phyloP scores from a whole-genome alignment of 1,139 yeast genomes.

The Protomyces arabidopsidicola region DNA sequence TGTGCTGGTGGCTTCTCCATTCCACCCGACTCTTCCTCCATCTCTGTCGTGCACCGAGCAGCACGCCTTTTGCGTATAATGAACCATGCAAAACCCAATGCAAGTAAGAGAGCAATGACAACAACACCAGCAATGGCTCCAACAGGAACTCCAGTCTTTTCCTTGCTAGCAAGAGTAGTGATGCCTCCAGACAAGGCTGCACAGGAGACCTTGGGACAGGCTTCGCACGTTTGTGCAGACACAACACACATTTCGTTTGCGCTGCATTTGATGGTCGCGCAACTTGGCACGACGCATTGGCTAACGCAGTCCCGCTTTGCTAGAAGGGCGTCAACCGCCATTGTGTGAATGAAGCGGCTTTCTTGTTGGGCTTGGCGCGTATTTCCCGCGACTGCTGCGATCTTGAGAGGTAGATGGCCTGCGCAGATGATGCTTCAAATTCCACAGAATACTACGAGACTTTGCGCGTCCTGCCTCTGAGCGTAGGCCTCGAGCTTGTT shows the following conservation, averaged over 20 bases:
- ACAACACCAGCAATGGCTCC: conserved; percentile 22
- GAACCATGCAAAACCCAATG: not conserved
- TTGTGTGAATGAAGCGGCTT: no score
- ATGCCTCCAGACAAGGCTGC: conserved; percentile 2
- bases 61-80: not conserved
- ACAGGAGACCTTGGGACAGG: conserved; percentile 24
- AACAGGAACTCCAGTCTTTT: not conserved
- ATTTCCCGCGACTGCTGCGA: no score
- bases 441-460: no score
- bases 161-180: not conserved
- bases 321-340: not conserved
- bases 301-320: conserved; percentile 18
- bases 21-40: no score
- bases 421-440: no score
- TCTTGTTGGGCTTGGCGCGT: no score
- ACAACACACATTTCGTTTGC: conserved; percentile 6
- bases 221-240: conserved; percentile 15
- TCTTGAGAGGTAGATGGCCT: no score
- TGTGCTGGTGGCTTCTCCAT: no score
- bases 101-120: not conserved
- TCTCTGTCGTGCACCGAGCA: no score
- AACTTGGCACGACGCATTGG: conserved; percentile 14
- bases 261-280: conserved; percentile 10
- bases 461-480: no score
- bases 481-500: no score